These are phyloP conservation scores for Trametes cinnabarina DNA, from an alignment of 768 basidiomycete species.

Conservation along the genomic window DNA sequence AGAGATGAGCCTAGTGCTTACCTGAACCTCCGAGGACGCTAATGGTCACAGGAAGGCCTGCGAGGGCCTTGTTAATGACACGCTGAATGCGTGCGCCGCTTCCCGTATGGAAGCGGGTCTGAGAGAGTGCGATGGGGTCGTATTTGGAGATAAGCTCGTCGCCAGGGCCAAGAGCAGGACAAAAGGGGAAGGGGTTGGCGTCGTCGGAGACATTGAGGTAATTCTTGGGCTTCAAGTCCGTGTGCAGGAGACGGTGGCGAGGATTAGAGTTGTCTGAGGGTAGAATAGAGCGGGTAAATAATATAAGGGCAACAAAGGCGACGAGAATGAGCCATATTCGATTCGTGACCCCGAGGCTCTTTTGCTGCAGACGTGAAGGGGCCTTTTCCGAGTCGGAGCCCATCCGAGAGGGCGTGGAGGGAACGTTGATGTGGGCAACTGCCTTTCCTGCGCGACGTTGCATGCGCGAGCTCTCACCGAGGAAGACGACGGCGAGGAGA, in stretches of 20 bases:
- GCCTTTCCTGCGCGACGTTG: constrained; percentile 57
- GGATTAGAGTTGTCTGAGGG: constrained; percentile 34
- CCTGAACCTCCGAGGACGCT: constrained; percentile 88
- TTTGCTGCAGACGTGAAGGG: constrained; percentile 51
- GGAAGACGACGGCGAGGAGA: constrained; percentile 3
- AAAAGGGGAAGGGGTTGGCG: constrained; percentile 83
- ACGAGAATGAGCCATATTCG: constrained; percentile 64
- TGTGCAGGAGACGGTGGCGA: constrained; percentile 29
- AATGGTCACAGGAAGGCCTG: constrained; percentile 85
- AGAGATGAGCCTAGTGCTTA: constrained; percentile 37
- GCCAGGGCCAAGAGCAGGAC: constrained; percentile 80
- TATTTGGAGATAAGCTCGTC: constrained; percentile 81
- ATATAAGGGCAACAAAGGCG: constrained; percentile 52
- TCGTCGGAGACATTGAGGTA: constrained; percentile 66
- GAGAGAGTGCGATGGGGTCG: constrained; percentile 68
- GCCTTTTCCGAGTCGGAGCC: constrained; percentile 45
- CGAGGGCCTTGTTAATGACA: constrained; percentile 77
- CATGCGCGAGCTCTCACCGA: constrained; percentile 37
- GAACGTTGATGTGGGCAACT: constrained; percentile 55
- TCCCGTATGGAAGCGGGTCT: constrained; percentile 73
- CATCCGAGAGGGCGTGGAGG: constrained; percentile 45
- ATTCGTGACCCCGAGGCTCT: constrained; percentile 61
- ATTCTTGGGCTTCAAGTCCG: constrained; percentile 67
- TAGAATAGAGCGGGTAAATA: constrained; percentile 55
- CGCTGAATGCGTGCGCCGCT: constrained; percentile 81